Conservation (phyloP, 2,329 filamentous ascomycete genomes). For the Trichoderma gracile region DNA sequence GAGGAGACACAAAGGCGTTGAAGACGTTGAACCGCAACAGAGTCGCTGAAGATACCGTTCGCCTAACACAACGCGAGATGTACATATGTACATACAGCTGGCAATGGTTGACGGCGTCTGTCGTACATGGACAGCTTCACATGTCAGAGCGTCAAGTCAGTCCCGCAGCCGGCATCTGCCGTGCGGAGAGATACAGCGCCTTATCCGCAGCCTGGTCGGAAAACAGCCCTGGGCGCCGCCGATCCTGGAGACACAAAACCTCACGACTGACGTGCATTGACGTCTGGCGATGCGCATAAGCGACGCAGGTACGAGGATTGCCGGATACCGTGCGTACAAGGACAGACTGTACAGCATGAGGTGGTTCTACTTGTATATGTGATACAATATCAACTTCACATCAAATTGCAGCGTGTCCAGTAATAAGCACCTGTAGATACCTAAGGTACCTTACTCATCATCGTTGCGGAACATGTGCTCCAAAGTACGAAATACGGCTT, state of each 20-base stretch:
- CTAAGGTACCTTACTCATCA: not conserved
- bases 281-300: not conserved
- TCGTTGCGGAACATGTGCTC: no score
- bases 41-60: no score
- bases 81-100: no score
- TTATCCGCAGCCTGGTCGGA: constrained; percentile 10
- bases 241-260: constrained; percentile 15
- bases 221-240: constrained; percentile 10
- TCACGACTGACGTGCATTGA: constrained; percentile 21
- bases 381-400: no score
- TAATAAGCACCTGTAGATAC: no score
- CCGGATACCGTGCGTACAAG: not conserved
- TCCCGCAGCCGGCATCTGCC: constrained; percentile 6
- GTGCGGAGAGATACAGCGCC: constrained; percentile 1
- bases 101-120: no score
- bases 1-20: no score
- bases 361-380: no score
- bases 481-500: no score
- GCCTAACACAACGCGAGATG: no score
- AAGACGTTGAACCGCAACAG: no score
- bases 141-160: not conserved
- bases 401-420: no score
- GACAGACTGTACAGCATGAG: not conserved
- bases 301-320: not conserved
- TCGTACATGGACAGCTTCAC: not conserved